These are phyloP conservation scores for Arachis stenosperma DNA, from an alignment of 306 rosid genomes.

Conservation along the genomic window DNA sequence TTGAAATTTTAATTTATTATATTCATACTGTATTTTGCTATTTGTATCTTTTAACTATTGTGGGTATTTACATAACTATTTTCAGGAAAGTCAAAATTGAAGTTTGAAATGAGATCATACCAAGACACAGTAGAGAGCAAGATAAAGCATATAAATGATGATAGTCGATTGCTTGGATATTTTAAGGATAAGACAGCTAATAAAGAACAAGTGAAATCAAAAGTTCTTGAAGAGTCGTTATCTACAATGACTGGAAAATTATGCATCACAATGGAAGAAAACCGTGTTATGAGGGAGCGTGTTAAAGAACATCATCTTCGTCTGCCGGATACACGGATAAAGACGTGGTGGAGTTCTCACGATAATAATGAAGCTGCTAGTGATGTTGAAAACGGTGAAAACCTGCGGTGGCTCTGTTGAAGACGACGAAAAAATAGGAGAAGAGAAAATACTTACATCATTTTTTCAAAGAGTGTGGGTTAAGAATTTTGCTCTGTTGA, in stretches of 20 bases:
- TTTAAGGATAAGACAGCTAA: constrained; percentile 44
- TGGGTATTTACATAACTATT: background rate
- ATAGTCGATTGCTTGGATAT: constrained; percentile 46
- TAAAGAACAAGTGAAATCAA: constrained; percentile 46
- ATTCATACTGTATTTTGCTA: background rate
- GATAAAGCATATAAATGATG: constrained; percentile 49
- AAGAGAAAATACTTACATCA: too few relatives aligned
- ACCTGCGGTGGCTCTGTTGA: too few relatives aligned
- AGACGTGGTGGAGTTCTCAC: too few relatives aligned
- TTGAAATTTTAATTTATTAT: constrained; percentile 6
- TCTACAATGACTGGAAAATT: constrained; percentile 47
- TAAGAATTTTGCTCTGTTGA: too few relatives aligned
- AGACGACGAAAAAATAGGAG: too few relatives aligned
- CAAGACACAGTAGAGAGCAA: constrained; percentile 56
- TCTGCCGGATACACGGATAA: too few relatives aligned
- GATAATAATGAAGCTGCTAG: too few relatives aligned
- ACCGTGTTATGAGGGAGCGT: constrained; percentile 44
- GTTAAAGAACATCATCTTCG: constrained; percentile 39
- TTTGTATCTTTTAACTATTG: background rate
- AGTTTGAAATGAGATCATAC: constrained; percentile 53
- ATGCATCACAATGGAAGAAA: constrained; percentile 43
- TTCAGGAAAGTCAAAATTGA: constrained; percentile 47
- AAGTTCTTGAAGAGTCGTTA: constrained; percentile 41
- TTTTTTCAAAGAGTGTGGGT: too few relatives aligned
- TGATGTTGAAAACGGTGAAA: too few relatives aligned